Evolutionary conservation across 305 asterid species (phyloP), one percentile per base, ranked within the genome.

Genomic region (Ilex paraguariensis): DNA sequence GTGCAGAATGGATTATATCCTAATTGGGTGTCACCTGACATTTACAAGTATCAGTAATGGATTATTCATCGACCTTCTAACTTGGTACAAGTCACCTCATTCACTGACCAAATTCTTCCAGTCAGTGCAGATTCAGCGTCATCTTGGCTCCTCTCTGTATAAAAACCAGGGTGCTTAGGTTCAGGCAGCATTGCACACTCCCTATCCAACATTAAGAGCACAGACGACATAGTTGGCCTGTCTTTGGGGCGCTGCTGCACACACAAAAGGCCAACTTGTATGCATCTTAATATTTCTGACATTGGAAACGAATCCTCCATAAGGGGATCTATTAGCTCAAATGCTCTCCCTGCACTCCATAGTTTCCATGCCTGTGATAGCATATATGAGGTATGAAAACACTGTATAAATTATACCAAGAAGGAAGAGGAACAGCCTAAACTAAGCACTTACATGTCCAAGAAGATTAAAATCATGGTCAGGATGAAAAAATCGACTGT

Each of bases 401-500:
- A 4, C 42, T 1, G 21, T 17, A 17, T 0, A 17, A 17, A 17
- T 17, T 1, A 17, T 17, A 17, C 21, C 21, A 17, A 17, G 21
- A 17, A 17, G 21, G 0, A 17, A 17, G 21, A 17, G 21, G 21
- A 17, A 17, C 21, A 17, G 21, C 21, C 21, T 17, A 16, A 14
- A 5, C 13, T 4, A 0, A 55, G 12, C 11, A 55, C 59, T 55
- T 55, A 55, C 59, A 56, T 30, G 44, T 56, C 60, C 60, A 7
- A 32, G 42, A 56, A 56, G 60, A 13, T 56, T 56, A 13, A 21
- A 40, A 40, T 56, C 16, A n/a, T 56, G 44, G n/a, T 32, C 44
- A 4, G 10, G 14, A 31, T 56, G 60, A 56, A 1, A 0, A 3
- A 52, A 52, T 13, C 56, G 28, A 0, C 30, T 52, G 30, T 52